Conservation (phyloP, 331 rosid genomes). For the Malus hybrid region DNA sequence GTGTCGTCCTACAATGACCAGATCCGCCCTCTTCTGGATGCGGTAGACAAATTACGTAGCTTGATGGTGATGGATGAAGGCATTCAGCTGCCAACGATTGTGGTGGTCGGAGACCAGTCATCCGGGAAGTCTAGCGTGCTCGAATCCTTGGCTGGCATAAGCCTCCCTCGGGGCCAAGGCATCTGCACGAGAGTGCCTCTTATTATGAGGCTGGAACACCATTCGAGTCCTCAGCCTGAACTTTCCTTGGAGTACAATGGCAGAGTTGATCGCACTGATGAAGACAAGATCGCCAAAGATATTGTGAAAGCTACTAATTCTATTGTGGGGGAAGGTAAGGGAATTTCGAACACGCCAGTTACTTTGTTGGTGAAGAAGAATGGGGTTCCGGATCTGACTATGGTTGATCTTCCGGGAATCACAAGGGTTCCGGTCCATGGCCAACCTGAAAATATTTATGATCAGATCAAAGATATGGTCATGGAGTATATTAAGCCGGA, state of each 20-base stretch:
- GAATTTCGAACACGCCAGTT: too few relatives aligned
- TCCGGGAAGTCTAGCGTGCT: background rate
- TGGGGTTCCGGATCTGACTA: too few relatives aligned
- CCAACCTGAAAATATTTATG: slow-evolving; percentile 54
- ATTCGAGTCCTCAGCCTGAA: slow-evolving; percentile 23
- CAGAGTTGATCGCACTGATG: slow-evolving; percentile 23
- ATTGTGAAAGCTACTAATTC: too few relatives aligned
- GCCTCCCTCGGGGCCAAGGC: slow-evolving; percentile 55
- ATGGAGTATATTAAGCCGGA: slow-evolving; percentile 59
- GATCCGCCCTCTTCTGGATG: background rate
- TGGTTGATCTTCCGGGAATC: slow-evolving; percentile 42
- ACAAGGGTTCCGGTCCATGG: slow-evolving; percentile 56
- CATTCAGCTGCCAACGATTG: slow-evolving; percentile 8
- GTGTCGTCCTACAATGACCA: background rate
- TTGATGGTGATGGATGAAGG: slow-evolving; percentile 6
- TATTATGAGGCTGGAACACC: slow-evolving; percentile 44
- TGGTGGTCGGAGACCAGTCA: slow-evolving; percentile 5
- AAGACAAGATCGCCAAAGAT: slow-evolving; percentile 8
- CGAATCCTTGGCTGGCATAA: slow-evolving; percentile 17
- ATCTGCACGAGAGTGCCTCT: slow-evolving; percentile 57
- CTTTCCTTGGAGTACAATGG: slow-evolving; percentile 35
- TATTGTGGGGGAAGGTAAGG: too few relatives aligned
- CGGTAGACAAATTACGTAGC: background rate
- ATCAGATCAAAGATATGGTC: slow-evolving; percentile 41
- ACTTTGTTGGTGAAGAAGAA: too few relatives aligned